phyloP scores from a whole-genome alignment of 768 basidiomycete genomes.

The Lentinula edodes region DNA sequence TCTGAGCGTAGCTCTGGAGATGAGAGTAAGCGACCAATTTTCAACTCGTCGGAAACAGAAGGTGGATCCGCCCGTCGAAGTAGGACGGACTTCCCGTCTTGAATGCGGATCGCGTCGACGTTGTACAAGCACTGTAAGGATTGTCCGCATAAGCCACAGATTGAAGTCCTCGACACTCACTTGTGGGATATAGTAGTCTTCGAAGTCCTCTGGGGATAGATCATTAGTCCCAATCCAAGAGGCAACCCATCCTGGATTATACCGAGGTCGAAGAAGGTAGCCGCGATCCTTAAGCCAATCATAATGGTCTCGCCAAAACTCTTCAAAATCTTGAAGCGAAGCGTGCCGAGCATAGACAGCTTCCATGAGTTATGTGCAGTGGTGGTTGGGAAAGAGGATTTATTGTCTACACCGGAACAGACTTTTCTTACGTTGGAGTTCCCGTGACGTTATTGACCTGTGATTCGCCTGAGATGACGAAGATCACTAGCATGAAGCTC shows the following conservation, averaged over 20 bases:
- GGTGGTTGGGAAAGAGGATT: too few relatives aligned
- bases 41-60: constrained; percentile 20
- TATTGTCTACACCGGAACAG: too few relatives aligned
- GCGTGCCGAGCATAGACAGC: too few relatives aligned
- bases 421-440: too few relatives aligned
- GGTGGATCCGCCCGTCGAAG: constrained; percentile 20
- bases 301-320: constrained; percentile 11
- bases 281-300: constrained; percentile 25
- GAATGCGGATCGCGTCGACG: constrained; percentile 23
- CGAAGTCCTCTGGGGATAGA: neutral
- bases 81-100: constrained; percentile 21
- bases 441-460: too few relatives aligned
- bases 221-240: constrained; percentile 12
- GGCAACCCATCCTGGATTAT: constrained; percentile 19
- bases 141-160: neutral
- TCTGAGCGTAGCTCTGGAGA: constrained; percentile 9
- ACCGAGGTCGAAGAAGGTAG: constrained; percentile 27
- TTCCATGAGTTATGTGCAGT: too few relatives aligned
- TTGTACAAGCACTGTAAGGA: constrained; percentile 1
- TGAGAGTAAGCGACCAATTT: constrained; percentile 20
- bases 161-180: neutral
- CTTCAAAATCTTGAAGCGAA: too few relatives aligned
- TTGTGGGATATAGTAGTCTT: neutral
- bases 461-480: too few relatives aligned
- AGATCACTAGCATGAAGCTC: too few relatives aligned